Conservation (phyloP, 495 filamentous ascomycete genomes). For the Daldinia grandis region DNA sequence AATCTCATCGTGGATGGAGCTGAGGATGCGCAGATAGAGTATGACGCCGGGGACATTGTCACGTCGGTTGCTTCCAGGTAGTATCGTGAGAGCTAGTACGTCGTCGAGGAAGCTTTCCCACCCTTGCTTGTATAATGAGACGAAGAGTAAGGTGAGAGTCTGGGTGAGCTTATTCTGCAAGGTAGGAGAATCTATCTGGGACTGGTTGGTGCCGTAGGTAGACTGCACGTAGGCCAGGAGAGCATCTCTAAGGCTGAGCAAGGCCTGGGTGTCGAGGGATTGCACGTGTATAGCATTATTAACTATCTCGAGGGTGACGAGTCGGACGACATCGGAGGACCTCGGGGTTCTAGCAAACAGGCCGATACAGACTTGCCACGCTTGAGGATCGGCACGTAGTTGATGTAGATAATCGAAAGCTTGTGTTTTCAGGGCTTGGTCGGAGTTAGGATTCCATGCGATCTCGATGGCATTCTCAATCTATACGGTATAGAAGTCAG, state of each 20-base stretch:
- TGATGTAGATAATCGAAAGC: conserved; percentile 88
- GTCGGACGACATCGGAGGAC: conserved; percentile 81
- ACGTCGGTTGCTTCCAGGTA: conserved; percentile 59
- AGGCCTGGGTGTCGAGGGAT: conserved; percentile 69
- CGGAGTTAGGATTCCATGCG: conserved; percentile 78
- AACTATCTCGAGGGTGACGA: conserved; percentile 87
- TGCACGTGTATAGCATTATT: conserved; percentile 86
- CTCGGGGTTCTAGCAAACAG: conserved; percentile 87
- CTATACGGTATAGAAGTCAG: conserved; percentile 52
- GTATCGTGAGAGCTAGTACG: conserved; percentile 72
- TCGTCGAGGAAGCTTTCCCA: conserved; percentile 93
- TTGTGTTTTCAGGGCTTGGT: conserved; percentile 79
- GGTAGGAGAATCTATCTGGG: conserved; percentile 67
- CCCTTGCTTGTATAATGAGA: conserved; percentile 78
- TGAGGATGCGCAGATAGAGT: conserved; percentile 86
- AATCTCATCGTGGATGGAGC: conserved; percentile 95
- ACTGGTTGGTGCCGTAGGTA: conserved; percentile 69
- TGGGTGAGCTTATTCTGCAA: conserved; percentile 98
- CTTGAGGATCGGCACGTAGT: conserved; percentile 77
- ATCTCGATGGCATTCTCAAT: conserved; percentile 93
- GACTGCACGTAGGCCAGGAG: conserved; percentile 79
- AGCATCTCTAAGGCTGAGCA: conserved; percentile 75
- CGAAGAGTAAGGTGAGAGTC: conserved; percentile 91
- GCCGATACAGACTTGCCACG: conserved; percentile 84
- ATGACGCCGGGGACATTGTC: conserved; percentile 80